Evolutionary conservation across 257 asterid genomes (phyloP).

Genomic region (Ajuga chamaepitys): DNA sequence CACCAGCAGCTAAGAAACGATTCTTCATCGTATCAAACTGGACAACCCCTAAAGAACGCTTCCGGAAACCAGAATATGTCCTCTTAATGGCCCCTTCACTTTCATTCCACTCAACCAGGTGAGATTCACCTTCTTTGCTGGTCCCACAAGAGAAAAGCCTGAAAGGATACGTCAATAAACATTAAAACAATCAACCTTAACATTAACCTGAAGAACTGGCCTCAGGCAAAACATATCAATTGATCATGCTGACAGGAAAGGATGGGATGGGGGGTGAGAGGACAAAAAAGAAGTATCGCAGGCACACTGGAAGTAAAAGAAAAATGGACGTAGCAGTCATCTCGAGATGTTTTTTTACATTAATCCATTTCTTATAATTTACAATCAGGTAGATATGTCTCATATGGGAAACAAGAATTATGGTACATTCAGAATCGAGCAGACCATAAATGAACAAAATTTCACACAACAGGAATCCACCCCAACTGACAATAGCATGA

Average conservation of each 20-base stretch:
- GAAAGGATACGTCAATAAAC: conserved; percentile 26
- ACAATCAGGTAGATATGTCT: neutral
- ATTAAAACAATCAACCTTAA: neutral
- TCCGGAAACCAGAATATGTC: conserved; percentile 73
- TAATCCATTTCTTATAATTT: neutral
- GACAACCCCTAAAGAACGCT: conserved; percentile 83
- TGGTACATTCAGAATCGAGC: neutral
- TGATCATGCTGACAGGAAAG: neutral
- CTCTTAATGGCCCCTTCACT: conserved; percentile 92
- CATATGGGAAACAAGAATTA: too few relatives aligned
- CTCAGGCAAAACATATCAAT: neutral
- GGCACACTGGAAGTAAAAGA: neutral
- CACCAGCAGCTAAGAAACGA: conserved; percentile 90
- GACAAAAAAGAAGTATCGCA: neutral
- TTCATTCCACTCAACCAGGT: conserved; percentile 94
- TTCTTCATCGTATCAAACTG: conserved; percentile 85
- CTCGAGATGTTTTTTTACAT: neutral
- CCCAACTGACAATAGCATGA: neutral
- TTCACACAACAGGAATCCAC: neutral
- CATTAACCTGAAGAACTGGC: neutral
- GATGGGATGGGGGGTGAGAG: neutral
- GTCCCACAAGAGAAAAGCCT: conserved; percentile 95
- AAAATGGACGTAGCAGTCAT: neutral
- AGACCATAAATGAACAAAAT: neutral
- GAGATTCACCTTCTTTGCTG: conserved; percentile 93